A percentile compares a stretch with the other conserved stretches of the same genome.
Conservation (phyloP, 768 basidiomycete genomes). For the Psilocybe azurescens region DNA sequence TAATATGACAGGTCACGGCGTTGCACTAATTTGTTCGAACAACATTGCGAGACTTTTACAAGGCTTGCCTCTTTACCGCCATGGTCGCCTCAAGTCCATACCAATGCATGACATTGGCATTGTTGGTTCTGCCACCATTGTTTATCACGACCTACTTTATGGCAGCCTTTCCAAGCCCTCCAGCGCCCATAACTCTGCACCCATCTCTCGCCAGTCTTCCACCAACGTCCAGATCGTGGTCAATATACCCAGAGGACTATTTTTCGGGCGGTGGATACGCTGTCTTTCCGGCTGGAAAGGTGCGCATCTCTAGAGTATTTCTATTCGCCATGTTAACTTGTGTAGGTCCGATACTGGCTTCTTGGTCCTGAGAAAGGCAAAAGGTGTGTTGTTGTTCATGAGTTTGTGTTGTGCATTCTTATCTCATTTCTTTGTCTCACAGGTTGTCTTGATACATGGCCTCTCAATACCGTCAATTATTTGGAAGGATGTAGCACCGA, state of each 20-base stretch:
- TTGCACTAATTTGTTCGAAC: constrained; percentile 10
- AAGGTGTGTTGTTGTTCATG: constrained; percentile 50
- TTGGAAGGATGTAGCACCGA: constrained; percentile 77
- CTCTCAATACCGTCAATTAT: constrained; percentile 78
- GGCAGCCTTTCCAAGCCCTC: constrained; percentile 68
- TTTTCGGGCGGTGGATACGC: constrained; percentile 70
- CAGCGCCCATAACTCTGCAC: constrained; percentile 52
- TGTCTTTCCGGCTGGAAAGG: constrained; percentile 67
- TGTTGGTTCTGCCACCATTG: constrained; percentile 65
- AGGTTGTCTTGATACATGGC: constrained; percentile 83
- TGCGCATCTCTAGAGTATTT: constrained; percentile 30
- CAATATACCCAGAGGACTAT: constrained; percentile 75
- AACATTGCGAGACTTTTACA: neutral
- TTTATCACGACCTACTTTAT: constrained; percentile 66
- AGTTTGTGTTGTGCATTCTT: neutral
- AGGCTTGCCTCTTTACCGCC: constrained; percentile 19
- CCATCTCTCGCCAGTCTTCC: constrained; percentile 68
- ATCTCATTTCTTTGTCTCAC: neutral
- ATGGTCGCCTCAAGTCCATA: constrained; percentile 41
- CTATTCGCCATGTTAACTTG: constrained; percentile 4
- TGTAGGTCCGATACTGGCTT: constrained; percentile 78
- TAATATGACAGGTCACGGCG: neutral
- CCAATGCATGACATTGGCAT: constrained; percentile 54
- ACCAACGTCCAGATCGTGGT: constrained; percentile 58
- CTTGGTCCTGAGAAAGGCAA: constrained; percentile 71